These are phyloP conservation scores for Calendula officinalis DNA, from an alignment of 129 eudicot genomes.

Conservation along the genomic window DNA sequence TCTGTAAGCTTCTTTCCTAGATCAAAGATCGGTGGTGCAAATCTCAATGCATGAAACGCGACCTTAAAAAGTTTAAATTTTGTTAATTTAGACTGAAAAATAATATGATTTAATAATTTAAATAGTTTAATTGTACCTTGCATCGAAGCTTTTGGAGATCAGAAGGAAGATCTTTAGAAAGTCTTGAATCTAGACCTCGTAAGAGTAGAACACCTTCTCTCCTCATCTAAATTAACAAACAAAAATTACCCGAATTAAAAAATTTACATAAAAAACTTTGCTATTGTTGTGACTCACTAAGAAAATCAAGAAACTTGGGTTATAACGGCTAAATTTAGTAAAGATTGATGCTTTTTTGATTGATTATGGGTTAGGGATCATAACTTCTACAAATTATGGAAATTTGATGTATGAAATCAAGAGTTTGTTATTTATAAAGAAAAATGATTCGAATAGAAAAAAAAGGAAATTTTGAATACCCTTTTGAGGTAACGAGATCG, in stretches of 20 bases:
- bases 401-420: not conserved
- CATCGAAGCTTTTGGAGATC: slow-evolving; percentile 89
- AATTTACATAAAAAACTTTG: not conserved
- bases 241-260: not conserved
- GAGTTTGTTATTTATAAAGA: too few relatives aligned
- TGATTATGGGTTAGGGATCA: slow-evolving; percentile 14
- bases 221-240: slow-evolving; percentile 54
- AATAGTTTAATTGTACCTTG: slow-evolving; percentile 53
- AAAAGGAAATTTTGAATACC: slow-evolving; percentile 35
- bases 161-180: slow-evolving; percentile 33
- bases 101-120: not conserved
- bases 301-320: not conserved
- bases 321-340: slow-evolving; percentile 6
- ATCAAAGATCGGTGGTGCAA: slow-evolving; percentile 66
- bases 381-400: slow-evolving; percentile 4
- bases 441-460: not conserved
- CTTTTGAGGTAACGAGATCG: slow-evolving; percentile 55
- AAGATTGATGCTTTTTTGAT: slow-evolving; percentile 18
- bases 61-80: slow-evolving; percentile 38
- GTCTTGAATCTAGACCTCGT: slow-evolving; percentile 86
- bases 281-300: not conserved
- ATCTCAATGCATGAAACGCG: slow-evolving; percentile 75
- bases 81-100: not conserved
- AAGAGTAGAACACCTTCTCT: slow-evolving; percentile 73
- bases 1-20: slow-evolving; percentile 32